Conservation (phyloP, 2,329 filamentous ascomycete genomes). For the Botrytis pseudocinerea region DNA sequence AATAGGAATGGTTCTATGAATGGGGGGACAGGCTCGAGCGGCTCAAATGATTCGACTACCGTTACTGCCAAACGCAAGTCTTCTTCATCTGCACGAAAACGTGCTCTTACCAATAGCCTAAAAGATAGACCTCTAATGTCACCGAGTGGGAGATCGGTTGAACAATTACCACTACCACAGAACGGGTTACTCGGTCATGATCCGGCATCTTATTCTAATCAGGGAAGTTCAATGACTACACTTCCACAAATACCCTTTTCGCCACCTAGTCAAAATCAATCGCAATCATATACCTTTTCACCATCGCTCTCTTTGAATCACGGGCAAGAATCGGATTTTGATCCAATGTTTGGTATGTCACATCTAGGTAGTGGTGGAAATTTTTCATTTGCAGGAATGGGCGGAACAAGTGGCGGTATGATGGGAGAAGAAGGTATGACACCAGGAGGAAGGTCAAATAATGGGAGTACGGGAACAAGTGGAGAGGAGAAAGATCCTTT, state of each 20-base stretch:
- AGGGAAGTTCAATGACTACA: constrained; percentile 14
- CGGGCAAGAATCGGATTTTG: constrained; percentile 45
- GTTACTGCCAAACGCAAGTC: constrained; percentile 27
- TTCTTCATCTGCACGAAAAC: constrained; percentile 42
- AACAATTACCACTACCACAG: constrained; percentile 21
- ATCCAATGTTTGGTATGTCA: constrained; percentile 61
- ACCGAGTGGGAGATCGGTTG: constrained; percentile 27
- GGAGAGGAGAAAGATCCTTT: constrained; percentile 78
- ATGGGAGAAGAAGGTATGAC: constrained; percentile 44
- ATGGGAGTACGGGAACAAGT: constrained; percentile 51
- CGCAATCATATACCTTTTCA: constrained; percentile 21
- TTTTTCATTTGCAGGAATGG: constrained; percentile 45
- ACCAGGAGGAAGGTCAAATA: constrained; percentile 51
- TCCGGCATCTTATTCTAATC: constrained; percentile 5
- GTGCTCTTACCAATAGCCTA: constrained; percentile 36
- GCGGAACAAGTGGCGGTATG: constrained; percentile 47
- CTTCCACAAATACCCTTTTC: constrained; percentile 39
- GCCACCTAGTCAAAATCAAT: constrained; percentile 31
- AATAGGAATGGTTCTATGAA: constrained; percentile 40
- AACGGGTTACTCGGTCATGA: constrained; percentile 2
- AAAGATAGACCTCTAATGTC: constrained; percentile 38
- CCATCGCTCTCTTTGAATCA: constrained; percentile 33
- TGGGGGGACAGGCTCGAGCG: constrained; percentile 32
- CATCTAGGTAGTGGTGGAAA: constrained; percentile 53
- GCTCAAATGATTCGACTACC: constrained; percentile 25